Percentiles rank a stretch among this genome's conserved stretches.
These are phyloP conservation scores for Colletotrichum cereale DNA, from an alignment of 2,329 filamentous ascomycete genomes.

Conservation along the genomic window DNA sequence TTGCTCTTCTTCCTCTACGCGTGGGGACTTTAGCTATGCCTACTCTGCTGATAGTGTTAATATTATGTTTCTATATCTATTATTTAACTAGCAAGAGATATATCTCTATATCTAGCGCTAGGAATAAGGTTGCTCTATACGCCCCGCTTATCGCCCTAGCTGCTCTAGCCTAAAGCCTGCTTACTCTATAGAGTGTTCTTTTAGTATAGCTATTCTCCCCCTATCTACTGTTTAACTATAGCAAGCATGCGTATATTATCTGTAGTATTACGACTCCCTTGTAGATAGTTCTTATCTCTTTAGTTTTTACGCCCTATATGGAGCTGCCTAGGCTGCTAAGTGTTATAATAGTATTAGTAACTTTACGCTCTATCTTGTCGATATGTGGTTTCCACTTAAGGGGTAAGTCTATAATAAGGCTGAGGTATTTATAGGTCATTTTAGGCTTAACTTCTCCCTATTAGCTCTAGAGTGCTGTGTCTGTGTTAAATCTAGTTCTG, in stretches of 20 bases:
- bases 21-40: neutral
- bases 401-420: constrained; percentile 43
- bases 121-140: neutral
- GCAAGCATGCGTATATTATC: constrained; percentile 47
- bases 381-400: constrained; percentile 44
- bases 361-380: constrained; percentile 41
- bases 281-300: constrained; percentile 46
- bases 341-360: constrained; percentile 43
- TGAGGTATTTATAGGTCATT: constrained; percentile 41
- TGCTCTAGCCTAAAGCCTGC: constrained; percentile 2
- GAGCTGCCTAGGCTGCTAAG: constrained; percentile 44
- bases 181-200: neutral
- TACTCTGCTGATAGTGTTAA: constrained; percentile 1
- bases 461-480: constrained; percentile 38
- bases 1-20: neutral
- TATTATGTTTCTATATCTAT: constrained; percentile 15
- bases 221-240: constrained; percentile 42
- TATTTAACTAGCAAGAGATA: constrained; percentile 7
- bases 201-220: constrained; percentile 1
- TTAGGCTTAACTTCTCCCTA: constrained; percentile 19
- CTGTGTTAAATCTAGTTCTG: constrained; percentile 36
- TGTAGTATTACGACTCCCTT: constrained; percentile 44
- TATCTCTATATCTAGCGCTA: constrained; percentile 5
- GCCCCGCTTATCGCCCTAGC: neutral
- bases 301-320: constrained; percentile 43